These are phyloP conservation scores for Scheffersomyces titani DNA, from an alignment of 1,139 yeast species.

Conservation along the genomic window DNA sequence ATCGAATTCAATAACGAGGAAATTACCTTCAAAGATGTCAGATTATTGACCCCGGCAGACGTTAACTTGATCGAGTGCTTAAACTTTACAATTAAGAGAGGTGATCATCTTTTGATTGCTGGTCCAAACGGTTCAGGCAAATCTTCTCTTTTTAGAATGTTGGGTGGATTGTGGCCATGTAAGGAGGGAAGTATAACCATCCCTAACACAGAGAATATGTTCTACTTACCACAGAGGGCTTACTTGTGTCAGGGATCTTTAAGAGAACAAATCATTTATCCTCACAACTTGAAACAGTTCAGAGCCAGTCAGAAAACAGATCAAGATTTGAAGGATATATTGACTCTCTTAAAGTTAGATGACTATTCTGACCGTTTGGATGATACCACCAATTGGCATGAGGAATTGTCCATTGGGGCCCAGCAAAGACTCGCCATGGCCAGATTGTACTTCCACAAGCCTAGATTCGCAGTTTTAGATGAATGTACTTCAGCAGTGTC, in stretches of 20 bases:
- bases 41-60: conserved; percentile 81
- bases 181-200: conserved; percentile 61
- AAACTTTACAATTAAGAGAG: conserved; percentile 71
- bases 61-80: conserved; percentile 70
- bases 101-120: conserved; percentile 84
- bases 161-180: conserved; percentile 95
- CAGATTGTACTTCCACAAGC: conserved; percentile 84
- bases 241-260: conserved; percentile 74
- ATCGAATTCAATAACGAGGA: conserved; percentile 55
- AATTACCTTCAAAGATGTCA: conserved; percentile 71
- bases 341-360: conserved; percentile 59
- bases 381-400: conserved; percentile 79
- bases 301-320: conserved; percentile 53
- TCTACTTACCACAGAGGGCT: conserved; percentile 91
- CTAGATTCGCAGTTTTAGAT: conserved; percentile 90
- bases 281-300: conserved; percentile 67
- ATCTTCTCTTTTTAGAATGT: conserved; percentile 83
- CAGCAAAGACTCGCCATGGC: conserved; percentile 96
- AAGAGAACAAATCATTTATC: conserved; percentile 87
- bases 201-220: conserved; percentile 71
- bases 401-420: conserved; percentile 85
- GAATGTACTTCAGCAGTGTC: conserved; percentile 96
- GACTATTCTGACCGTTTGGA: conserved; percentile 60
- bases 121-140: conserved; percentile 98
- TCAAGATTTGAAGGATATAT: conserved; percentile 60